A percentile compares a stretch with the other conserved stretches of the same genome.
Evolutionary conservation across 306 rosid species (phyloP).

Genomic region (Vicia faba): DNA sequence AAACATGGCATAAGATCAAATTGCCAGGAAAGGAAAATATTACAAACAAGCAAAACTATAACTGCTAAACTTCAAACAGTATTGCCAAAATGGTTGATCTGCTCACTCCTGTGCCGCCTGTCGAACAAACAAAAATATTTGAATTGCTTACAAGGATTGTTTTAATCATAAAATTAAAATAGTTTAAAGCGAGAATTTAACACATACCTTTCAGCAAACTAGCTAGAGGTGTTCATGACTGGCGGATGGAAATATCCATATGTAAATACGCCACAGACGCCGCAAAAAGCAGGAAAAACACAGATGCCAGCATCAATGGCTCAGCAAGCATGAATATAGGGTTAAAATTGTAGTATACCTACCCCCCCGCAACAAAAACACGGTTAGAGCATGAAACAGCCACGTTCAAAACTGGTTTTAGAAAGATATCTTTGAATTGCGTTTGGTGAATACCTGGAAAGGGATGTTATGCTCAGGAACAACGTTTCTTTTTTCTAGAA

Average conservation of each 20-base stretch:
- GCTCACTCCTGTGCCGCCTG: slow-evolving; percentile 35
- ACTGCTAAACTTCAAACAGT: slow-evolving; percentile 27
- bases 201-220: slow-evolving; percentile 44
- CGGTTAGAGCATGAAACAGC: slow-evolving; percentile 27
- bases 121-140: slow-evolving; percentile 31
- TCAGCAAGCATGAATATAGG: slow-evolving; percentile 95
- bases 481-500: slow-evolving; percentile 78
- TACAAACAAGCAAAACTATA: slow-evolving; percentile 45
- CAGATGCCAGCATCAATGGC: slow-evolving; percentile 81
- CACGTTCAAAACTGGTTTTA: slow-evolving; percentile 5
- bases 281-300: slow-evolving; percentile 74
- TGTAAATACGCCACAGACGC: slow-evolving; percentile 79
- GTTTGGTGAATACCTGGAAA: slow-evolving; percentile 77
- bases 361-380: slow-evolving; percentile 31
- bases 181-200: slow-evolving; percentile 21
- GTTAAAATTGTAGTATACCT: slow-evolving; percentile 88
- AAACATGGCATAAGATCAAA: slow-evolving; percentile 25
- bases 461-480: slow-evolving; percentile 86
- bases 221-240: slow-evolving; percentile 48
- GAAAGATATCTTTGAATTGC: slow-evolving; percentile 4
- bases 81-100: slow-evolving; percentile 37
- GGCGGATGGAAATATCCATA: slow-evolving; percentile 78
- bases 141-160: slow-evolving; percentile 12
- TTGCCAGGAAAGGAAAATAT: slow-evolving; percentile 22
- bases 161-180: neutral